Conservation (phyloP, 257 asterid species). For the Cruciata laevipes region DNA sequence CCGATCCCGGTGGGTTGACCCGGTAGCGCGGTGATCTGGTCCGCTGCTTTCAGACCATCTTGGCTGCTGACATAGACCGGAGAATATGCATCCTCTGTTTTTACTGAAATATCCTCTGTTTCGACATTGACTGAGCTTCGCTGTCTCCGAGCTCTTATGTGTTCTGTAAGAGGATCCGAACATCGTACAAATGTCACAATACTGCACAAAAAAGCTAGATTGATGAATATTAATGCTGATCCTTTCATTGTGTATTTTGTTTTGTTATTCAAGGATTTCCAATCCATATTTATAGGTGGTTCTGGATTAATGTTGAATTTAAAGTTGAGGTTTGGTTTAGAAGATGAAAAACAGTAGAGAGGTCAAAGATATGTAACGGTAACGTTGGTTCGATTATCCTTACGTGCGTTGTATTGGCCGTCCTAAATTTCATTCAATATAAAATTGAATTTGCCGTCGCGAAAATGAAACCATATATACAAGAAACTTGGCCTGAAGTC, state of each 20-base stretch:
- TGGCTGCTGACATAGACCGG: conserved; percentile 13
- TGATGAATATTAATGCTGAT: background rate
- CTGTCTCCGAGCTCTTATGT: background rate
- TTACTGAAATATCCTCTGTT: background rate
- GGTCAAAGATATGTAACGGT: too few relatives aligned
- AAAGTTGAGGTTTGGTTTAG: background rate
- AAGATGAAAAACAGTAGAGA: background rate
- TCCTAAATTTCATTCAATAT: too few relatives aligned
- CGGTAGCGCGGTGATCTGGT: conserved; percentile 17
- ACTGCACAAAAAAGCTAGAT: background rate
- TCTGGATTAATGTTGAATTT: background rate
- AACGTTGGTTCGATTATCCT: too few relatives aligned
- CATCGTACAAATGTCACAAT: background rate
- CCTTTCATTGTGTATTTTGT: conserved; percentile 8
- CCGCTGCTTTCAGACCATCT: conserved; percentile 20
- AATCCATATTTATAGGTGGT: background rate
- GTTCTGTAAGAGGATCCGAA: background rate
- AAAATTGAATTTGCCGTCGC: too few relatives aligned
- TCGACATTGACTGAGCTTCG: background rate
- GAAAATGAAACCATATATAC: too few relatives aligned
- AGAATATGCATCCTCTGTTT: background rate
- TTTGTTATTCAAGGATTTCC: background rate
- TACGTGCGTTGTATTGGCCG: too few relatives aligned
- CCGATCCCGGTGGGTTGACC: conserved; percentile 32
- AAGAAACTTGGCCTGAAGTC: too few relatives aligned